A percentile compares a stretch with the other conserved stretches of the same genome.
Evolutionary conservation across 495 filamentous ascomycete species (phyloP).

Genomic region (Penicillium lagena): DNA sequence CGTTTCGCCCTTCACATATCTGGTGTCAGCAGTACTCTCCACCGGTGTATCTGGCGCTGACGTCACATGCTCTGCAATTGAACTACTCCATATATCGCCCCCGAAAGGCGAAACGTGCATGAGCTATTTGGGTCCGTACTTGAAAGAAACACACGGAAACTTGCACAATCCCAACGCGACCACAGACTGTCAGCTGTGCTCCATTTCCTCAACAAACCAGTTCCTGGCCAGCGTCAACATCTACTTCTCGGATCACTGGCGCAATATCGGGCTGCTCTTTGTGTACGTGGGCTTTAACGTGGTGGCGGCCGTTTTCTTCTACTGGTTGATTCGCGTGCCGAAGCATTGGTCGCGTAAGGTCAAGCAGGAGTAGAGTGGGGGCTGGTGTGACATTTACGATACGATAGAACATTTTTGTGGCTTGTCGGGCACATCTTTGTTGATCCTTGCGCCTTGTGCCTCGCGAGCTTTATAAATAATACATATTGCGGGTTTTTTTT

Average conservation of each 20-base stretch:
- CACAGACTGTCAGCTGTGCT: constrained; percentile 55
- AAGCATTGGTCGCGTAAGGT: constrained; percentile 49
- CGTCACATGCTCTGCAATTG: constrained; percentile 54
- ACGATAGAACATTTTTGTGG: too few species aligned
- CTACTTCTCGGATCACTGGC: constrained; percentile 53
- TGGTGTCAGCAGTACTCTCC: constrained; percentile 59
- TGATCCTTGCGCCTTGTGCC: too few species aligned
- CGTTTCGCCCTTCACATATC: constrained; percentile 67
- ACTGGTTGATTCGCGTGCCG: constrained; percentile 74
- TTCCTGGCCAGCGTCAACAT: constrained; percentile 49
- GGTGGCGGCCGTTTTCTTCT: constrained; percentile 61
- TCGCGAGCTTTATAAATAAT: too few species aligned
- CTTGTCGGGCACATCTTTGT: too few species aligned
- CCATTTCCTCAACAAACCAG: constrained; percentile 51
- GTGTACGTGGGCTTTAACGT: constrained; percentile 76
- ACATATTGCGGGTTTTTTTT: too few species aligned
- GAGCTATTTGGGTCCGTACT: constrained; percentile 51
- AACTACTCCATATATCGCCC: constrained; percentile 51
- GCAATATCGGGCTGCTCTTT: constrained; percentile 67
- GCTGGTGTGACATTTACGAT: background rate
- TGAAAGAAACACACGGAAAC: constrained; percentile 38
- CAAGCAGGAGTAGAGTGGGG: constrained; percentile 23
- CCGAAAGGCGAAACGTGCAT: constrained; percentile 46
- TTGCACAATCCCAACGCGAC: constrained; percentile 47
- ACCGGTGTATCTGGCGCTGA: constrained; percentile 52